phyloP scores from a whole-genome alignment of 2,329 filamentous ascomycete species.

The Beauveria sp. region DNA sequence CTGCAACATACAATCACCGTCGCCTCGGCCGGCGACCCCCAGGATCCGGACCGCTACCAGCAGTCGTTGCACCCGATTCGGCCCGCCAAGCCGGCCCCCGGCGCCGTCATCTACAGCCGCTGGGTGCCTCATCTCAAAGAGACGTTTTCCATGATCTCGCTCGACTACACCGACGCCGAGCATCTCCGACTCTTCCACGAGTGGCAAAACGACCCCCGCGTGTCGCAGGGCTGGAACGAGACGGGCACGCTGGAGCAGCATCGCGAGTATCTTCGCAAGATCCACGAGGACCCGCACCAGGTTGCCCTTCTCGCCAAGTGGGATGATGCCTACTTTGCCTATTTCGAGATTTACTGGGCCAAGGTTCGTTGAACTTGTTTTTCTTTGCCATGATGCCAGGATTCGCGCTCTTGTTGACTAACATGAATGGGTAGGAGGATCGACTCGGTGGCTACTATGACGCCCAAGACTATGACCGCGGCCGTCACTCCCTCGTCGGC shows the following conservation, averaged over 20 bases:
- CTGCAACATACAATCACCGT: constrained; percentile 38
- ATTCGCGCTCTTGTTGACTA: background rate
- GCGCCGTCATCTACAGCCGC: constrained; percentile 66
- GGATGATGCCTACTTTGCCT: constrained; percentile 63
- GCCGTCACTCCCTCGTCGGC: constrained; percentile 50
- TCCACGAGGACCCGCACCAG: constrained; percentile 65
- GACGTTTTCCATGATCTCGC: constrained; percentile 68
- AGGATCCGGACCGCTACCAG: constrained; percentile 31
- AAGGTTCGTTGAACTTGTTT: constrained; percentile 32
- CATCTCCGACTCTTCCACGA: constrained; percentile 66
- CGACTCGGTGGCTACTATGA: constrained; percentile 49
- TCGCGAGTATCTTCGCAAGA: constrained; percentile 58
- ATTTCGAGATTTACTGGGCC: constrained; percentile 75
- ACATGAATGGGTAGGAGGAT: constrained; percentile 36
- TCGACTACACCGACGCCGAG: constrained; percentile 56
- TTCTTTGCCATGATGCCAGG: too few relatives aligned
- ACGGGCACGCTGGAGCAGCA: constrained; percentile 70
- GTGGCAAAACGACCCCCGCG: constrained; percentile 80
- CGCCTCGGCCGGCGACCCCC: constrained; percentile 30
- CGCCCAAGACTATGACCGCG: constrained; percentile 49
- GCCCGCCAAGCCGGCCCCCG: constrained; percentile 62
- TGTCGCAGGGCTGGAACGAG: constrained; percentile 74
- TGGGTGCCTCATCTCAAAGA: constrained; percentile 70
- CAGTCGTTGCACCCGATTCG: constrained; percentile 65
- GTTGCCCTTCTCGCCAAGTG: constrained; percentile 64